Conservation (phyloP, 768 basidiomycete genomes). For the Kwoniella mangroviensis region DNA sequence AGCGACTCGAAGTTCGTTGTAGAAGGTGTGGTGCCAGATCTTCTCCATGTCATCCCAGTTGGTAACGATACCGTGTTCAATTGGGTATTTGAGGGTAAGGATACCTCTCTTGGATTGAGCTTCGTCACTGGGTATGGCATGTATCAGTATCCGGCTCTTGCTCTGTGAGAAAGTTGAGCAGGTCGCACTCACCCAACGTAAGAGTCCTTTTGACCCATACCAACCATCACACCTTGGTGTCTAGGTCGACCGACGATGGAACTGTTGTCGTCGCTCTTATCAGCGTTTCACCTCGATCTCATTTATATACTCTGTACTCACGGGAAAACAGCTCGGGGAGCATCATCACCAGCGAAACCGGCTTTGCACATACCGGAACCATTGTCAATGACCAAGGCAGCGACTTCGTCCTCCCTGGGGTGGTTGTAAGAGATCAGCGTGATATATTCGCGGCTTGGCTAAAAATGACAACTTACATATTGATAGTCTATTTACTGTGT, state of each 20-base stretch:
- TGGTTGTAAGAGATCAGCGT: not conserved
- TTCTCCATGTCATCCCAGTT: constrained; percentile 99
- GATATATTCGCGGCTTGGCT: no score
- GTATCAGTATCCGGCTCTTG: not conserved
- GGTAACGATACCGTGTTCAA: constrained; percentile 92
- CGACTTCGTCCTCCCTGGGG: constrained; percentile 23
- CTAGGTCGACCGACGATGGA: constrained; percentile 94
- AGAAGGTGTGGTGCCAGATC: constrained; percentile 98
- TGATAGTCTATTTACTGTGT: constrained; percentile 32
- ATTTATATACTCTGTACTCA: constrained; percentile 61
- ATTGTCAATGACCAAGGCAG: constrained; percentile 57
- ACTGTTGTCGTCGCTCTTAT: constrained; percentile 34
- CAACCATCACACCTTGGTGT: constrained; percentile 95
- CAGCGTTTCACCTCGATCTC: not conserved
- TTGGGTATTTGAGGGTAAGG: constrained; percentile 88
- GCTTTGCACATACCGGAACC: constrained; percentile 99
- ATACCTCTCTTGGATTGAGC: constrained; percentile 95
- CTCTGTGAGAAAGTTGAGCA: not conserved
- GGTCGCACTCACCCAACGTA: constrained; percentile 74
- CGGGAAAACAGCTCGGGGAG: constrained; percentile 93
- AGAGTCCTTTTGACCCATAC: constrained; percentile 95
- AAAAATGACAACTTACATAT: constrained; percentile 33
- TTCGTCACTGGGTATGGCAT: constrained; percentile 67
- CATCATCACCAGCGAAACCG: constrained; percentile 84
- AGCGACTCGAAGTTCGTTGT: constrained; percentile 91